phyloP scores from a whole-genome alignment of 352 stramenopile species.

The Phytophthora tentaculata region DNA sequence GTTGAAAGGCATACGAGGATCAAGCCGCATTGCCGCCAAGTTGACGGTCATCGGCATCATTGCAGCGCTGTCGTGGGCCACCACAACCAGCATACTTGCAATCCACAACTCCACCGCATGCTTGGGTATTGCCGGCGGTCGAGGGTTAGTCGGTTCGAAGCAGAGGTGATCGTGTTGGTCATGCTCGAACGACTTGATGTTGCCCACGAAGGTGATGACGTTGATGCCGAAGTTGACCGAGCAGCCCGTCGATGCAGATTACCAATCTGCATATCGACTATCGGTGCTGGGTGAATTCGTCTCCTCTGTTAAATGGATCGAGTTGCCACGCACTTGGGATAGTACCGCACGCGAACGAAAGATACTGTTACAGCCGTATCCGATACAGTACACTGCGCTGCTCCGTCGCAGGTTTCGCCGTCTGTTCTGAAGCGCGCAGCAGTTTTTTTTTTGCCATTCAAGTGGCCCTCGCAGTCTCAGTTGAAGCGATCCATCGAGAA shows the following conservation, averaged over 20 bases:
- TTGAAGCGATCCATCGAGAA: too few species aligned
- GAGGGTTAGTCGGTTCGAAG: constrained; percentile 50
- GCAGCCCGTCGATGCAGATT: constrained; percentile 11
- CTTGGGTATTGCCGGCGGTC: constrained; percentile 64
- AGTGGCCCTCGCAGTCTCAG: too few species aligned
- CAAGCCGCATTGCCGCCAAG: constrained; percentile 47
- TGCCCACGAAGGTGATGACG: background rate
- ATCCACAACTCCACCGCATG: constrained; percentile 71
- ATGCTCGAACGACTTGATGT: background rate
- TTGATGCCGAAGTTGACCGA: background rate
- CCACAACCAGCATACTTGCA: constrained; percentile 62
- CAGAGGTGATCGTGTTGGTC: background rate
- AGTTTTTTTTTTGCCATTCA: too few species aligned
- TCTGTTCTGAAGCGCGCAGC: constrained; percentile 6
- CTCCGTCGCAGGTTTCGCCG: constrained; percentile 16
- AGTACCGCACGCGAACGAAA: constrained; percentile 2
- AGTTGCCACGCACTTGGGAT: constrained; percentile 14
- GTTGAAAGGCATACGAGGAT: constrained; percentile 60
- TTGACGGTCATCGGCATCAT: constrained; percentile 47
- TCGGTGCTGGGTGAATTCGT: constrained; percentile 11
- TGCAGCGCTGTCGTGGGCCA: constrained; percentile 55
- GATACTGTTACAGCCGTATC: constrained; percentile 11
- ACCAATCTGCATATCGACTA: constrained; percentile 10
- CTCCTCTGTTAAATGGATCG: constrained; percentile 23
- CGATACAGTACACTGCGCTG: constrained; percentile 4